A percentile compares a stretch with the other conserved stretches of the same genome.
Evolutionary conservation across 1,284 basidiomycete species (phyloP).

Genomic region (Tremellales sp.): DNA sequence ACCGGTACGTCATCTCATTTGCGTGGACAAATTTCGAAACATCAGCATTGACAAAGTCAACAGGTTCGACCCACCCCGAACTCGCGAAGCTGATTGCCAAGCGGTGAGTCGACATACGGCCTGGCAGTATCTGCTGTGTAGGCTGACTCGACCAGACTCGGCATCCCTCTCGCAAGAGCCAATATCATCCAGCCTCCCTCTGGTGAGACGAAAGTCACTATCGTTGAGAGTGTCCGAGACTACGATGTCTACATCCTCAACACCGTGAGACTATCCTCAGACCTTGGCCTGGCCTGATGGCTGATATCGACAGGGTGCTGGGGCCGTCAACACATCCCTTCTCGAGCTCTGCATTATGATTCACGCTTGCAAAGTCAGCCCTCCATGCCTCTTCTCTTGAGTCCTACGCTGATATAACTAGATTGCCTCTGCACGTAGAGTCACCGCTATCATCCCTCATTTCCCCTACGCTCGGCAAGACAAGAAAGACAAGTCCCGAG

Average conservation of each 20-base stretch:
- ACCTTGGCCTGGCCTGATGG: background rate
- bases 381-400: constrained; percentile 5
- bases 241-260: constrained; percentile 99
- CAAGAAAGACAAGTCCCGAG: constrained; percentile 99
- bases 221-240: constrained; percentile 93
- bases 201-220: constrained; percentile 87
- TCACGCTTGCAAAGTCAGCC: constrained; percentile 79
- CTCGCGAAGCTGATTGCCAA: constrained; percentile 90
- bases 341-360: constrained; percentile 99
- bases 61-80: constrained; percentile 92
- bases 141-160: constrained; percentile 57
- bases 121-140: background rate
- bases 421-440: constrained; percentile 89
- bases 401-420: background rate
- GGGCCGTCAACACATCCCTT: constrained; percentile 72
- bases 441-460: constrained; percentile 92
- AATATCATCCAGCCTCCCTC: constrained; percentile 84
- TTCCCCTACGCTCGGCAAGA: constrained; percentile 96
- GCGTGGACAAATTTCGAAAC: too few species aligned
- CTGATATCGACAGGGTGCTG: constrained; percentile 33
- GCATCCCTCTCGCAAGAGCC: constrained; percentile 75
- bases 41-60: background rate
- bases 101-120: constrained; percentile 64
- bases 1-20: constrained; percentile 60
- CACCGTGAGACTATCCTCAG: constrained; percentile 58